Evolutionary conservation across 345 rosid species (phyloP).

Genomic region (Brassica incana): DNA sequence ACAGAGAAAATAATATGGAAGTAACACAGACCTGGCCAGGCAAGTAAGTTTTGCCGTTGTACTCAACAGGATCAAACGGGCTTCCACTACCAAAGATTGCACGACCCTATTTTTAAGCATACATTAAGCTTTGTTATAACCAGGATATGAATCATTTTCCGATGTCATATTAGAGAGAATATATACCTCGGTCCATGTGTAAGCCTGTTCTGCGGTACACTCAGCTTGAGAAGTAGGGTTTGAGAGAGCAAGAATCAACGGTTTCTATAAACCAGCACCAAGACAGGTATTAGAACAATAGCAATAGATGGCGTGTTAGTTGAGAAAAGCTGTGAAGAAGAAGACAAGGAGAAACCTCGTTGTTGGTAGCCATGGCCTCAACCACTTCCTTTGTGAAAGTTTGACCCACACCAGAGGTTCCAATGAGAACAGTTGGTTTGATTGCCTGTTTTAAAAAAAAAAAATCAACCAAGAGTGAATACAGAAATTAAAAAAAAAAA

Average conservation of each 20-base stretch:
- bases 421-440: constrained; percentile 90
- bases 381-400: constrained; percentile 91
- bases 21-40: constrained; percentile 78
- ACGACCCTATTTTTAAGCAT: constrained; percentile 58
- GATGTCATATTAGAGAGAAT: background rate
- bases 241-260: constrained; percentile 88
- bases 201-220: constrained; percentile 98
- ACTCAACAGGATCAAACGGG: constrained; percentile 83
- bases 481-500: background rate
- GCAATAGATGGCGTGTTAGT: background rate
- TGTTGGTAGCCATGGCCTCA: constrained; percentile 83
- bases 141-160: background rate
- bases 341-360: constrained; percentile 52
- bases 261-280: constrained; percentile 61
- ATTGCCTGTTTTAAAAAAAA: constrained; percentile 58
- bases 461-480: constrained; percentile 3
- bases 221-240: constrained; percentile 98
- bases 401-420: constrained; percentile 92
- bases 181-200: constrained; percentile 82
- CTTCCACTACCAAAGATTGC: constrained; percentile 99
- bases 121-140: background rate
- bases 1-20: background rate
- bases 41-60: constrained; percentile 60
- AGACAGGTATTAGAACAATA: constrained; percentile 12
- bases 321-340: background rate